A percentile compares a stretch with the other conserved stretches of the same genome.
phyloP scores from a whole-genome alignment of 768 basidiomycete species.

The Termitomyces sp. region DNA sequence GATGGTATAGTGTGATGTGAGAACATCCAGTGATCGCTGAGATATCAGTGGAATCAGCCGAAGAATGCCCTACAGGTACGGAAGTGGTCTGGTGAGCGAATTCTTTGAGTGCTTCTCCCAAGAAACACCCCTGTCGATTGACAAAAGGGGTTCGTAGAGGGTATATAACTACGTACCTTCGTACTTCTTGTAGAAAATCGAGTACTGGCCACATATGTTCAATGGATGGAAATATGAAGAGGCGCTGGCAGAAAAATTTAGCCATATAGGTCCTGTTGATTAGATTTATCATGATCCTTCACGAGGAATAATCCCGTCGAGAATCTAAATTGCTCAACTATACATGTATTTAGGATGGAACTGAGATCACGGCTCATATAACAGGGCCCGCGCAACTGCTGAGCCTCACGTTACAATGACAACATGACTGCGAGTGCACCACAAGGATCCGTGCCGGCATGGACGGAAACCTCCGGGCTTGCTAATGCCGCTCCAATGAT shows the following conservation, averaged over 20 bases:
- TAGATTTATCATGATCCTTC: background rate
- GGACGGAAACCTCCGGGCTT: slow-evolving; percentile 20
- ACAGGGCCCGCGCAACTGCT: background rate
- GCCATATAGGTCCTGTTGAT: slow-evolving; percentile 4
- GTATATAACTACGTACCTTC: background rate
- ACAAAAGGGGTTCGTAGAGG: slow-evolving; percentile 7
- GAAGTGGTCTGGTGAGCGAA: background rate
- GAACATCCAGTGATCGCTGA: background rate
- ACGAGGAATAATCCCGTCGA: background rate
- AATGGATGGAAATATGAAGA: background rate
- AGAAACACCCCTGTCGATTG: slow-evolving; percentile 1
- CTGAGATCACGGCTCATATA: slow-evolving; percentile 10
- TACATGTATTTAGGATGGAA: background rate
- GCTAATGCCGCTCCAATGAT: slow-evolving; percentile 21
- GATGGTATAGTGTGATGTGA: background rate
- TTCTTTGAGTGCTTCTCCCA: slow-evolving; percentile 1
- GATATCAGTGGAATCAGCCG: background rate
- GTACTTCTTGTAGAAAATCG: background rate
- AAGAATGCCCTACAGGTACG: slow-evolving; percentile 1
- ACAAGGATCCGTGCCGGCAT: slow-evolving; percentile 9
- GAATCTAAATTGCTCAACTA: background rate
- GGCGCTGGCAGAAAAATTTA: background rate
- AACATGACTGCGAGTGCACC: slow-evolving; percentile 5
- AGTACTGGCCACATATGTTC: background rate
- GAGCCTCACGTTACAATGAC: background rate